These are phyloP conservation scores for Chenopodium quinoa DNA, from an alignment of 148 eudicot genomes.

Conservation along the genomic window DNA sequence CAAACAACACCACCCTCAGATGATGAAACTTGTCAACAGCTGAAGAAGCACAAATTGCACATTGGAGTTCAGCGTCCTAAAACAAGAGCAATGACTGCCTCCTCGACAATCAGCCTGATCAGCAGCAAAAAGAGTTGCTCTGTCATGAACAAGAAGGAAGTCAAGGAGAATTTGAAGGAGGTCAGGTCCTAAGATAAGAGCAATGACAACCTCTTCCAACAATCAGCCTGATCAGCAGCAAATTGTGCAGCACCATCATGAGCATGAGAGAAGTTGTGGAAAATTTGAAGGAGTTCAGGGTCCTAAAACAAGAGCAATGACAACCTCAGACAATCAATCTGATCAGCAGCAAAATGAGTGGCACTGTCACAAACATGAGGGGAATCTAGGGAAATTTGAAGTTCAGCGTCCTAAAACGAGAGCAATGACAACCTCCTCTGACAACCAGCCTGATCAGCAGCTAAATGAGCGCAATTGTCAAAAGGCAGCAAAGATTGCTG, in stretches of 20 bases:
- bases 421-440: too few relatives aligned
- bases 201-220: too few relatives aligned
- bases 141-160: too few relatives aligned
- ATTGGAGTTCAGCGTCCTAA: constrained; percentile 10
- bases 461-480: background rate
- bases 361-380: constrained; percentile 7
- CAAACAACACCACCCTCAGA: background rate
- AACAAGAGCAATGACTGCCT: too few relatives aligned
- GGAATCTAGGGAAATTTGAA: background rate
- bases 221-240: too few relatives aligned
- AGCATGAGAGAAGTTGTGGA: constrained; percentile 6
- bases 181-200: too few relatives aligned
- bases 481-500: background rate
- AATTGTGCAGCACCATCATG: too few relatives aligned
- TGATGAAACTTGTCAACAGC: background rate
- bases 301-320: background rate
- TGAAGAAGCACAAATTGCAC: background rate
- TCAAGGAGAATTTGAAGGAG: too few relatives aligned
- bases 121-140: too few relatives aligned
- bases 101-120: too few relatives aligned
- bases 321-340: background rate
- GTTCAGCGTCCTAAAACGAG: too few relatives aligned
- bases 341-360: constrained; percentile 5
- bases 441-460: too few relatives aligned
- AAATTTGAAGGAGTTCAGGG: background rate